Evolutionary conservation across 208 protist genomes (phyloP), one percentile per base, ranked within the genome.

Genomic region (Jaenimonas drosophilae): DNA sequence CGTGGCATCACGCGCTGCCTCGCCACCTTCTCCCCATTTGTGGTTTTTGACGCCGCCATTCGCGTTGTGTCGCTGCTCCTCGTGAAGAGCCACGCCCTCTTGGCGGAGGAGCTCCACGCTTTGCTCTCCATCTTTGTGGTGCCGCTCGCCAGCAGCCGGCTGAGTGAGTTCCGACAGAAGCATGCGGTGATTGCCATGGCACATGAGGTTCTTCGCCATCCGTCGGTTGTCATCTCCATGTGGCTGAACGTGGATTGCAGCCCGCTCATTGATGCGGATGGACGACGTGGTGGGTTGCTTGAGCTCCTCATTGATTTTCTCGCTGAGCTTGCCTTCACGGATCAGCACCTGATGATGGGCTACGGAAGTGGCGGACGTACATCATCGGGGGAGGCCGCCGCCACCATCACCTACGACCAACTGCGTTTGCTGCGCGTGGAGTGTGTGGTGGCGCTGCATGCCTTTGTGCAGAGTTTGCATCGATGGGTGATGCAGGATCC

Each of bases 191-290:
- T 93, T 3, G 44, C 62, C 7, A 84, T 89, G 72, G 50, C 88
- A 3, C 68, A 67, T 21, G 61, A 78, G 23, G 42, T 93, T 25
- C 67, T 90, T 33, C 32, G 63, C 24, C 44, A 75, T 14, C 78
- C 85, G 12, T 68, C 81, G 50, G 45, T 93, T 3, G 64, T 76
- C 49, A 61, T 93, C 19, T 77, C 75, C 2, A 77, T 79, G 45
- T 90, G 84, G 49, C 68, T 88, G 32, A 93, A 93, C 58, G 88
- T 90, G 52, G 85, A 93, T 51, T 89, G 79, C 64, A 87, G 78
- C 54, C 77, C 79, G 1, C 51, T 52, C 36, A 87, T 88, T 62
- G 85, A 90, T 52, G 43, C 76, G n/a, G 69, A 46, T 16, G 70
- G 55, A 0, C 52, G 70, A 43, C 79, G 77, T 41, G 76, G 79